Evolutionary conservation across 2,329 filamentous ascomycete species (phyloP), one percentile per base, ranked within the genome.

Genomic region (Magnaporthiopsis incrustans): DNA sequence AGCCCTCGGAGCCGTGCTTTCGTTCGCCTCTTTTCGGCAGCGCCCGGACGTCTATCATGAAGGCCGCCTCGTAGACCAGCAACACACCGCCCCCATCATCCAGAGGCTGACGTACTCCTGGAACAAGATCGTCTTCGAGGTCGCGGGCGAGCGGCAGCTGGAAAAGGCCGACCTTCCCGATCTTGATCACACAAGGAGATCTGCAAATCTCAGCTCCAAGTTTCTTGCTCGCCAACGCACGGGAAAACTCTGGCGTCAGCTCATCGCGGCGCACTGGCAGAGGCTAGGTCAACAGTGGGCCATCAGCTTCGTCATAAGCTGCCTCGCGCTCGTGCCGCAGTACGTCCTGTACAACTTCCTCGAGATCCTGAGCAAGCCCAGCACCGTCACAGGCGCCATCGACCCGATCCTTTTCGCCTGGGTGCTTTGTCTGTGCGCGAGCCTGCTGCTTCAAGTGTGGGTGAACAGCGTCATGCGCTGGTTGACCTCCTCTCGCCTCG

Each of bases 311-410:
- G 57, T 73, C 22, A 70, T 72, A 32, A 70, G 73, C 11, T 65
- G 71, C 2, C 63, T 76, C 53, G 69, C 71, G 15, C 65, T 75
- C 25, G 72, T 75, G 33, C 73, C 74, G 0, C 73, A 76, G 63
- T 71, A 74, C 32, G 71, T 75, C 26, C 69, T 76, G 14, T 75
- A 73, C 67, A 70, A 73, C 65, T 73, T 76, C 58, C 67, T 76
- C n/a, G 70, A 73, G 60, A 69, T 69, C 27, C 70, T 76, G 25
- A 73, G 75, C 64, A 64, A 64, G 33, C 59, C 68, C 65, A 11
- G 63, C 57, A 22, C 26, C n/a, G 30, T 56, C 38, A 26, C 64
- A 15, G 62, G 64, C 33, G 62, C 67, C 3, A 63, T 64, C 7
- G 69, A 71, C n/a, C 71, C 70, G 5, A 65, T 65, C 18, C 68